These are phyloP conservation scores for Trichoderma orchidacearum DNA, from an alignment of 495 filamentous ascomycete genomes.

Conservation along the genomic window DNA sequence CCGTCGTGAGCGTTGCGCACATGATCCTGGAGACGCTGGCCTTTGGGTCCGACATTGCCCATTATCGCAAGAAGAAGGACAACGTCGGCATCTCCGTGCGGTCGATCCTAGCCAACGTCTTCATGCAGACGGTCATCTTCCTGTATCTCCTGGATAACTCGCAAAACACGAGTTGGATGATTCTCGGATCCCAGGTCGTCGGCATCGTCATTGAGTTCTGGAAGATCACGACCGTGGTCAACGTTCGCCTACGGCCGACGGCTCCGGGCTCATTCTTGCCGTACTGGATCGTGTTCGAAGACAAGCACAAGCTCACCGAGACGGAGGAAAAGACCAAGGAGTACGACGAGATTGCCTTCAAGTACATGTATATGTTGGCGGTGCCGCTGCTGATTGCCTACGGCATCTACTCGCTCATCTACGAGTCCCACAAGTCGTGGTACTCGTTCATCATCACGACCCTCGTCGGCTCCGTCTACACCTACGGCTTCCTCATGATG, in stretches of 20 bases:
- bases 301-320: constrained; percentile 90
- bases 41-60: constrained; percentile 93
- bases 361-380: constrained; percentile 85
- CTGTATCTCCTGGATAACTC: constrained; percentile 97
- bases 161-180: constrained; percentile 98
- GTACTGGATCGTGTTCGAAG: constrained; percentile 78
- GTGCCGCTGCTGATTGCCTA: constrained; percentile 82
- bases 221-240: constrained; percentile 96
- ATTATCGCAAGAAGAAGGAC: constrained; percentile 99
- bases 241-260: constrained; percentile 68
- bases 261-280: constrained; percentile 58
- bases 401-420: constrained; percentile 76
- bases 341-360: constrained; percentile 95
- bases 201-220: constrained; percentile 92
- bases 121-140: constrained; percentile 96
- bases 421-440: constrained; percentile 96
- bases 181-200: constrained; percentile 80
- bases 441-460: constrained; percentile 86
- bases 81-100: constrained; percentile 90
- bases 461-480: constrained; percentile 90
- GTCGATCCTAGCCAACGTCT: constrained; percentile 91
- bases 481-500: constrained; percentile 99
- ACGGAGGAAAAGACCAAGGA: constrained; percentile 97
- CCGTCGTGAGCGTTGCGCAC: constrained; percentile 73
- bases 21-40: constrained; percentile 93